Evolutionary conservation across 106 monocot species (phyloP).

Genomic region (Agapanthus africanus): DNA sequence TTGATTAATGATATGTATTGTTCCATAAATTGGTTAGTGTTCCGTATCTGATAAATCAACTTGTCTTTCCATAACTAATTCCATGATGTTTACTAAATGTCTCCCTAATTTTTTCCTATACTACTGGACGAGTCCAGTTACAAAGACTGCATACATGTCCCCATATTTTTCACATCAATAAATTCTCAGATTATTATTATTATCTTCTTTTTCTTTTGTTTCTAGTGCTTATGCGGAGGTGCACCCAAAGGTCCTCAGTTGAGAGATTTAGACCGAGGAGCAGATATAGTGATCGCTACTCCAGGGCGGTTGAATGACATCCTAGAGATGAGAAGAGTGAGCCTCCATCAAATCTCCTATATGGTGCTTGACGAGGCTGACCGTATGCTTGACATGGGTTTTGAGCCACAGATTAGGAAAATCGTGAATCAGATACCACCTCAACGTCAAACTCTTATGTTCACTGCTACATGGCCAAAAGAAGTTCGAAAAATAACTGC

Average conservation of each 20-base stretch:
- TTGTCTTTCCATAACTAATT: background rate
- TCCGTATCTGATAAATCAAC: too few species aligned
- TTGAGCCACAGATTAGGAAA: constrained; percentile 94
- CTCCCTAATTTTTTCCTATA: background rate
- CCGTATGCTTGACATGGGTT: constrained; percentile 96
- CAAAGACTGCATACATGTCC: too few species aligned
- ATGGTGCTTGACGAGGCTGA: constrained; percentile 94
- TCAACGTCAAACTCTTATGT: constrained; percentile 87
- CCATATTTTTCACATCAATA: background rate
- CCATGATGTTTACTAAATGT: background rate
- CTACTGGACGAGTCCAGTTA: background rate
- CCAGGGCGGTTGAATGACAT: constrained; percentile 92
- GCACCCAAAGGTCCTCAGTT: constrained; percentile 86
- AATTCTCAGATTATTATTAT: background rate
- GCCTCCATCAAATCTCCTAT: constrained; percentile 78
- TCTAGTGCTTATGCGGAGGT: constrained; percentile 93
- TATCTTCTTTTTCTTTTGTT: constrained; percentile 1
- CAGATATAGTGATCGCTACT: constrained; percentile 90
- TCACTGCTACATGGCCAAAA: constrained; percentile 70
- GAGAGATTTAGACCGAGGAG: constrained; percentile 79
- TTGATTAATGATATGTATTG: background rate
- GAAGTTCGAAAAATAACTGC: constrained; percentile 60
- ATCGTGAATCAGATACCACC: constrained; percentile 80
- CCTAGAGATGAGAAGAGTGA: constrained; percentile 77
- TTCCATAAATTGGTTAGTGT: background rate